Base-by-base conservation (phyloP, 148 eudicot genomes). In the Polygonum maritimum region DNA sequence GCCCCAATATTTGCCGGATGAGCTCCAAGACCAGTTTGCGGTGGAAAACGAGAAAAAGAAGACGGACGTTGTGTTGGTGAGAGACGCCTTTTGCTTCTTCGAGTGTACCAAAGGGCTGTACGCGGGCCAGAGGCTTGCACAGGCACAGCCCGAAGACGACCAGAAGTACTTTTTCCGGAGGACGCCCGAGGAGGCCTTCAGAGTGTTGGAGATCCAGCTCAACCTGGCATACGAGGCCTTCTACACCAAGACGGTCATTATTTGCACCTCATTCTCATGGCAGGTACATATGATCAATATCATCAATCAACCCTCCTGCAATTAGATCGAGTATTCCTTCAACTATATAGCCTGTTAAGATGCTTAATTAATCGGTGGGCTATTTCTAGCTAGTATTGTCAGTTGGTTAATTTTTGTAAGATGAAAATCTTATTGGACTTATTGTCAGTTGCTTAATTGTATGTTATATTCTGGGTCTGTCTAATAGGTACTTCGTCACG, bases 141-240 rank as follows among this genome's bases (percentile, higher is more conserved):
- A 78, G 75, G 80, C 78, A 0, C 81, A 83, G 39, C 77, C 85
- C 10, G 79, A 75, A 15, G 35, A 70, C 38, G 81, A 88, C 47
- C 76, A 76, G 21, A 80, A 77, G 11, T 87, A 81, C 79, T 87
- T 89, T 76, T 78, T 74, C 52, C 63, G 69, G 31, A 73, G 82
- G 77, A 48, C 58, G 12, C 62, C 85, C 2, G 74, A 76, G 26
- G 85, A 87, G 36, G 92, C 88, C 16, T 85, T 89, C 54, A 72
- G 76, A 73, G 76, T 89, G 7, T 79, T 89, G 0, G 89, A 87
- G 75, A 80, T 83, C 11, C 89, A 87, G 74, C 82, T 89, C 44
- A 85, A 82, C 67, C 82, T 86, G 75, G 67, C 82, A 49, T 86
- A 83, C 35, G 87, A 87, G 5, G 75, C 78, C 75, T 81, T 85